Evolutionary conservation across 208 protist genomes (phyloP), one percentile per base, ranked within the genome.

Genomic region (Trypanosoma mega): DNA sequence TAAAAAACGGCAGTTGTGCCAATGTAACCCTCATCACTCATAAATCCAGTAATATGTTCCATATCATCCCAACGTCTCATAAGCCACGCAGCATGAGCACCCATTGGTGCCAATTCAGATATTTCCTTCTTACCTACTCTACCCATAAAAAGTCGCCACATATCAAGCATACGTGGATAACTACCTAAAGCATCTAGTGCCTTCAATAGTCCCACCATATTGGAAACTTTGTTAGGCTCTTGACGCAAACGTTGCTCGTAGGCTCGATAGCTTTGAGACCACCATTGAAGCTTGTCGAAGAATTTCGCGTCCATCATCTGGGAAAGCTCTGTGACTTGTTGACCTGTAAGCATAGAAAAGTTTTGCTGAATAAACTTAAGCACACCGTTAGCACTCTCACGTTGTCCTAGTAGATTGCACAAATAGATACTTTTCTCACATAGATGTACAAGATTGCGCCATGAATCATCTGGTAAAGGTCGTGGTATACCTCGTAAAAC

Each of bases 351-450:
- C 49, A 87, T 80, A 18, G 74, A 85, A 60, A 94, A 93, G 65
- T 97, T 90, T 47, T 83, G 66, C 72, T 97, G 81, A 34, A 98
- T 97, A 66, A 97, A 98, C 54, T 90, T 88, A 8, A 99, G 82
- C 27, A 99, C 91, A 52, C 98, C 98, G 68, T 94, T 85, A 0
- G 98, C 98, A 37, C 98, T 98, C 72, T 99, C 97, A 7, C 97
- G 90, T 66, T 98, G 97, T 34, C 98, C 96, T 16, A 99, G 81
- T 54, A 99, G 81, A 78, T 99, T 99, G 72, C 97, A 99, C 39
- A 99, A 93, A 64, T 94, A 94, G 67, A 99, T 99, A 65, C 78
- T 83, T 69, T 93, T 93, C 64, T 96, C 88, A 60, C 84, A 93
- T 45, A 87, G 73, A 44, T 86, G 70, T 53, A 94, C 36, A 57